A percentile compares a stretch with the other conserved stretches of the same genome.
Evolutionary conservation across 1,284 basidiomycete genomes (phyloP).

Genomic region (Mycosarcoma maydis): DNA sequence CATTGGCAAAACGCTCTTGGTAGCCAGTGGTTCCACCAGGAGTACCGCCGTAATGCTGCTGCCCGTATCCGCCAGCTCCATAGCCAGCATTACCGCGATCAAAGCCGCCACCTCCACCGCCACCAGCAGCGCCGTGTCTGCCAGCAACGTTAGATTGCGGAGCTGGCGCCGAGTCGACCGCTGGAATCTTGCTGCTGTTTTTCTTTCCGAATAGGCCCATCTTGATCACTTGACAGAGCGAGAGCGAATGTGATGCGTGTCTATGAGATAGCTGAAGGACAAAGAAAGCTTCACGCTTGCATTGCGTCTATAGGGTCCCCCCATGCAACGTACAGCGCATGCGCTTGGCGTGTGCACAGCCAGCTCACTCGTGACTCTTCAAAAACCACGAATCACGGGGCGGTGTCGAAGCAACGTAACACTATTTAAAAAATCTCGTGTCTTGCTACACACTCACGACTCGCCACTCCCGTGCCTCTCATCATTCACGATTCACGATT

Average conservation of each 20-base stretch:
- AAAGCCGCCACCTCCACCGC: constrained; percentile 15
- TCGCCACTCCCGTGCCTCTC: too few relatives aligned
- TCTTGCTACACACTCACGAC: too few relatives aligned
- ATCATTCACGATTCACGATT: too few relatives aligned
- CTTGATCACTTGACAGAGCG: neutral
- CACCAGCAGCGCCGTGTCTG: constrained; percentile 22
- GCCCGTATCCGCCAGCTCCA: constrained; percentile 16
- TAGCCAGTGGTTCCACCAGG: constrained; percentile 10
- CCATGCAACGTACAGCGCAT: constrained; percentile 2
- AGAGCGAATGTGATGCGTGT: neutral
- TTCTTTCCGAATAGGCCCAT: constrained; percentile 51
- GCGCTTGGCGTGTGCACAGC: constrained; percentile 12
- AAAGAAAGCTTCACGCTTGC: too few relatives aligned
- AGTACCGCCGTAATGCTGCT: constrained; percentile 27
- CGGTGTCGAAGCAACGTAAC: too few relatives aligned
- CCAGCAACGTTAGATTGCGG: constrained; percentile 16
- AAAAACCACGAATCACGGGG: too few relatives aligned
- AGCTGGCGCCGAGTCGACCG: constrained; percentile 25
- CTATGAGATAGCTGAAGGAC: too few relatives aligned
- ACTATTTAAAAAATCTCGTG: too few relatives aligned
- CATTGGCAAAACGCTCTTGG: constrained; percentile 48
- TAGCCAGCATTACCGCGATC: constrained; percentile 9
- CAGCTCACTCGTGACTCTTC: constrained; percentile 1
- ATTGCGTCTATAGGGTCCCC: neutral
- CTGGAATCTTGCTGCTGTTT: constrained; percentile 37